Percentiles rank a stretch among this genome's conserved stretches.
These are phyloP conservation scores for Mollisiaceae sp. DNA, from an alignment of 2,329 filamentous ascomycete species.

Conservation along the genomic window DNA sequence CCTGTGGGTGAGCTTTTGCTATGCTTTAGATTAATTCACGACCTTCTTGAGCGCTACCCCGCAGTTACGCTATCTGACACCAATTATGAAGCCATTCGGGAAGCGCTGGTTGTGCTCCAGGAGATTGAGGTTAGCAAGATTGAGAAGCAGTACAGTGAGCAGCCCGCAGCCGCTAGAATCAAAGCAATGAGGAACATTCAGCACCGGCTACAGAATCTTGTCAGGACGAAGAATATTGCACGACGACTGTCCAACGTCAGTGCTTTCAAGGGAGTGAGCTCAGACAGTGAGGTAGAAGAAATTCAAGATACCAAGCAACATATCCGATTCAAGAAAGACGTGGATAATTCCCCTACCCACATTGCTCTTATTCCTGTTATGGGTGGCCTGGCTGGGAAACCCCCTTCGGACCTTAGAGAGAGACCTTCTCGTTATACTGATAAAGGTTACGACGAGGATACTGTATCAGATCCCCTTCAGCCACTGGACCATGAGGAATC, in stretches of 20 bases:
- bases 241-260: background rate
- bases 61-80: background rate
- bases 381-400: background rate
- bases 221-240: background rate
- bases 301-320: background rate
- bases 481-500: background rate
- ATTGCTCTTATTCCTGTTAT: background rate
- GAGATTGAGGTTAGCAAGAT: background rate
- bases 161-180: background rate
- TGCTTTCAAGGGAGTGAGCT: background rate
- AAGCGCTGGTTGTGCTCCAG: background rate
- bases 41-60: conserved; percentile 11
- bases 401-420: background rate
- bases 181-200: background rate
- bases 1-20: conserved; percentile 20
- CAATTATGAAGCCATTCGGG: background rate
- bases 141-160: background rate
- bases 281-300: background rate
- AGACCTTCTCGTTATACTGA: background rate
- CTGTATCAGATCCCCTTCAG: background rate
- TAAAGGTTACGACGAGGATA: background rate
- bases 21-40: conserved; percentile 21
- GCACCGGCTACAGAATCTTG: background rate
- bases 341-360: background rate
- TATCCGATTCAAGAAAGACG: background rate